Conservation (phyloP, 2,329 filamentous ascomycete species). For the Aspergillus eucalypticola region DNA sequence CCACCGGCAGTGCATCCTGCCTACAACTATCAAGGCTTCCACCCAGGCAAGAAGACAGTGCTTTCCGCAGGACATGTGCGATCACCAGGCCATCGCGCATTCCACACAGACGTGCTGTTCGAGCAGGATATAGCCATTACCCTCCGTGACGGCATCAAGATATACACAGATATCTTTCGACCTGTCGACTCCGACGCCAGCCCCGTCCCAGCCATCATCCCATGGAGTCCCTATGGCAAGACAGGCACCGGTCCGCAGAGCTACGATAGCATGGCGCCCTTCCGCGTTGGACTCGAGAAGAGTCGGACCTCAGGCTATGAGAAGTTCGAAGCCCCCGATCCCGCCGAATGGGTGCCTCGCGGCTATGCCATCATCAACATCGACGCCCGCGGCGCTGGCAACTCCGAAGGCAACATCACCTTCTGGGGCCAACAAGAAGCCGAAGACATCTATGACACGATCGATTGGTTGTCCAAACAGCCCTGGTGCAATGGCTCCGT, state of each 20-base stretch:
- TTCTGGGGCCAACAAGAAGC: slow-evolving; percentile 30
- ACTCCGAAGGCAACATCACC: slow-evolving; percentile 30
- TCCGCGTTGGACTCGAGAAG: background rate
- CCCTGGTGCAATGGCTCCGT: slow-evolving; percentile 27
- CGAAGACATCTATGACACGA: slow-evolving; percentile 27
- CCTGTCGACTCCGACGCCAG: slow-evolving; percentile 15
- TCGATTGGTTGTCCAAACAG: slow-evolving; percentile 23
- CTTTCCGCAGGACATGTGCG: slow-evolving; percentile 15
- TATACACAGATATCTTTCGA: slow-evolving; percentile 30
- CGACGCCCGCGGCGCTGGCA: slow-evolving; percentile 28
- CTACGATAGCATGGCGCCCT: slow-evolving; percentile 19
- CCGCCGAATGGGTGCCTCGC: slow-evolving; percentile 31
- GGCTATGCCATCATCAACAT: slow-evolving; percentile 36
- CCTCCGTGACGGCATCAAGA: slow-evolving; percentile 28
- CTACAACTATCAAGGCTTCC: slow-evolving; percentile 11
- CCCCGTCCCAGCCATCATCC: slow-evolving; percentile 28
- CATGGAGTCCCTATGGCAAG: slow-evolving; percentile 33
- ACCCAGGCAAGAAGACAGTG: slow-evolving; percentile 1
- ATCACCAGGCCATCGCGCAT: background rate
- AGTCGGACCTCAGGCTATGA: slow-evolving; percentile 16
- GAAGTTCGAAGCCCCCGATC: slow-evolving; percentile 30
- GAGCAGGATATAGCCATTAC: slow-evolving; percentile 28
- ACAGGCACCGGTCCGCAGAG: slow-evolving; percentile 17
- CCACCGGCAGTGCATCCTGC: background rate
- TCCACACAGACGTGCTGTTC: slow-evolving; percentile 16